Conservation (phyloP, 1,284 basidiomycete genomes). For the Austropuccinia psidii region DNA sequence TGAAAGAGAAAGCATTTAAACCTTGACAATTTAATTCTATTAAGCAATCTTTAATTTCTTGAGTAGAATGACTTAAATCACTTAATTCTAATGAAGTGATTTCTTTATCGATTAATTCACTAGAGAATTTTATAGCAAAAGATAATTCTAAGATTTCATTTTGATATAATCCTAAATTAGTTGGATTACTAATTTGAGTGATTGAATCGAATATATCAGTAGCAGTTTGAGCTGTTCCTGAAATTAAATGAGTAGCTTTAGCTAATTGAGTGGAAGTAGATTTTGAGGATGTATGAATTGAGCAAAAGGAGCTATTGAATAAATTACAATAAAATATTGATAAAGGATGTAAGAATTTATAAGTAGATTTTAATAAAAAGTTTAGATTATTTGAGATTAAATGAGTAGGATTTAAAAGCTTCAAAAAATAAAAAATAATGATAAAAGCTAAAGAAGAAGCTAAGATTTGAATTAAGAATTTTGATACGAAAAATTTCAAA, state of each 20-base stretch:
- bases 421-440: too few relatives aligned
- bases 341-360: too few relatives aligned
- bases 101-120: slow-evolving; percentile 39
- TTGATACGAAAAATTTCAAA: too few relatives aligned
- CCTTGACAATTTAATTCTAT: slow-evolving; percentile 38
- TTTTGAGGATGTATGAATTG: too few relatives aligned
- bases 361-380: too few relatives aligned
- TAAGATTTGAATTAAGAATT: too few relatives aligned
- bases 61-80: slow-evolving; percentile 39
- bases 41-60: slow-evolving; percentile 43
- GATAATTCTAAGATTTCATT: slow-evolving; percentile 42
- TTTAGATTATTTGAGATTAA: too few relatives aligned
- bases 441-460: too few relatives aligned
- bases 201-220: slow-evolving; percentile 42
- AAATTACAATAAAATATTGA: too few relatives aligned
- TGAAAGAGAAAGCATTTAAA: slow-evolving; percentile 39
- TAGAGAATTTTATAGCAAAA: slow-evolving; percentile 41
- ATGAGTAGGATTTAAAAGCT: too few relatives aligned
- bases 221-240: slow-evolving; percentile 38
- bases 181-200: slow-evolving; percentile 38
- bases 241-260: not conserved
- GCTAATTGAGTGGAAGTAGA: too few relatives aligned
- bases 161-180: slow-evolving; percentile 39
- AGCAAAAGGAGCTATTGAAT: too few relatives aligned
- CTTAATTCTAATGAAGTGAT: slow-evolving; percentile 37